A percentile compares a stretch with the other conserved stretches of the same genome.
phyloP scores from a whole-genome alignment of 352 stramenopile species.

The Phytophthora syringae region DNA sequence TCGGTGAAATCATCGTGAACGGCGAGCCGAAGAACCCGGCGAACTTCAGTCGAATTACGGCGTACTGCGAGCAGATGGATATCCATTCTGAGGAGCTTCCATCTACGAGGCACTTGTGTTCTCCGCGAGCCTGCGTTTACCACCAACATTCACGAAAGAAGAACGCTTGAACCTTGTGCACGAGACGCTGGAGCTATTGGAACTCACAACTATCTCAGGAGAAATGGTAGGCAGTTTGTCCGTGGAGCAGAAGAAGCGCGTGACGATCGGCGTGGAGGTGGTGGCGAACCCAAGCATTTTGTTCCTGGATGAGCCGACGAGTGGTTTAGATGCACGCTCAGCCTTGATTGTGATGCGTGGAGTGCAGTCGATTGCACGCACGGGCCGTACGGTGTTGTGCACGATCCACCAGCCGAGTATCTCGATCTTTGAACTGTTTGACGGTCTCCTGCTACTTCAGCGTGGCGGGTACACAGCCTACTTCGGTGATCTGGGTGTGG shows the following conservation, averaged over 20 bases:
- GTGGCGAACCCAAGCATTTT: constrained; percentile 93
- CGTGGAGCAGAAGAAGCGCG: constrained; percentile 55
- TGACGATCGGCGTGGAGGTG: constrained; percentile 94
- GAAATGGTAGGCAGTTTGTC: constrained; percentile 63
- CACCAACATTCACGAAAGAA: constrained; percentile 43
- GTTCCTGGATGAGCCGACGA: constrained; percentile 95
- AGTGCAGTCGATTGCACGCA: constrained; percentile 84
- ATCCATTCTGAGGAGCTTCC: constrained; percentile 88
- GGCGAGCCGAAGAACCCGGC: constrained; percentile 73
- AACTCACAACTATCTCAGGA: constrained; percentile 44
- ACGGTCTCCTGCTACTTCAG: constrained; percentile 90
- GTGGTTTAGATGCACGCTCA: constrained; percentile 85
- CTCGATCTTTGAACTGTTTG: constrained; percentile 94
- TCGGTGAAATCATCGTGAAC: constrained; percentile 90
- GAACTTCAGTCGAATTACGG: constrained; percentile 88
- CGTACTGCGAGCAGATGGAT: constrained; percentile 94
- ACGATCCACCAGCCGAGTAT: constrained; percentile 69
- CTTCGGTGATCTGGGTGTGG: constrained; percentile 85
- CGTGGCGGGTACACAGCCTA: constrained; percentile 69
- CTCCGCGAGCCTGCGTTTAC: constrained; percentile 87
- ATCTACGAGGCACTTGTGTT: constrained; percentile 91
- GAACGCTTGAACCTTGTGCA: constrained; percentile 60
- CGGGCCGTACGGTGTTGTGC: constrained; percentile 84
- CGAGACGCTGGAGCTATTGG: constrained; percentile 57
- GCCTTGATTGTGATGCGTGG: constrained; percentile 89